phyloP scores from a whole-genome alignment of 345 rosid genomes.

The Xanthoceras sorbifolium region DNA sequence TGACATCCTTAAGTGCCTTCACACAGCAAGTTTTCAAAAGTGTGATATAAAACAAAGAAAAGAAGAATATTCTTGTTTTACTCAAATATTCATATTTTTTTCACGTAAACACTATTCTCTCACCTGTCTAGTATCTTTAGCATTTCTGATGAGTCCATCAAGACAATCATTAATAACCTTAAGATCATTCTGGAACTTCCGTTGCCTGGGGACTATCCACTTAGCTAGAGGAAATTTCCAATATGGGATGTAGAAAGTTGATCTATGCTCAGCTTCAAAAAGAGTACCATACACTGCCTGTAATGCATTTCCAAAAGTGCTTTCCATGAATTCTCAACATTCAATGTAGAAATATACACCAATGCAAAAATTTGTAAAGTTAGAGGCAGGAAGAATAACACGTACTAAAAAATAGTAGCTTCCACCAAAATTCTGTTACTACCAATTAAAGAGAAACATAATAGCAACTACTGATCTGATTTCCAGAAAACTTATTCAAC shows the following conservation, averaged over 20 bases:
- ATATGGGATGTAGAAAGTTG: slow-evolving; percentile 91
- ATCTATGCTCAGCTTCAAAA: slow-evolving; percentile 97
- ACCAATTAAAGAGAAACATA: not conserved
- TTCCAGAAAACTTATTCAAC: not conserved
- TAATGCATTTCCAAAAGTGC: slow-evolving; percentile 2
- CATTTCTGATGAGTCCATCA: slow-evolving; percentile 89
- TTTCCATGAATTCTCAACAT: not conserved
- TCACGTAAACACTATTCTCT: slow-evolving; percentile 1
- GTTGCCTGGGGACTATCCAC: slow-evolving; percentile 89
- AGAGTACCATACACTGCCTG: slow-evolving; percentile 98
- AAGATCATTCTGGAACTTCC: slow-evolving; percentile 83
- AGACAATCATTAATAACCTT: slow-evolving; percentile 90
- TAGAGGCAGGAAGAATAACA: not conserved
- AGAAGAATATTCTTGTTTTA: not conserved
- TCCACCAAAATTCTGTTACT: not conserved
- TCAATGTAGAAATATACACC: not conserved
- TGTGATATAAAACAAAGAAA: not conserved
- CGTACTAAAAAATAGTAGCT: not conserved
- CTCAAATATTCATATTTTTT: not conserved
- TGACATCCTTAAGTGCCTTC: not conserved
- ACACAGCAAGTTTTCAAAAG: not conserved
- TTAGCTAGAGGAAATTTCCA: slow-evolving; percentile 92
- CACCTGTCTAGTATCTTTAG: slow-evolving; percentile 92
- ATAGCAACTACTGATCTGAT: not conserved
- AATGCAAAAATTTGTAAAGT: not conserved